Evolutionary conservation across 2,329 filamentous ascomycete genomes (phyloP).

Genomic region (Bisporella sp.): DNA sequence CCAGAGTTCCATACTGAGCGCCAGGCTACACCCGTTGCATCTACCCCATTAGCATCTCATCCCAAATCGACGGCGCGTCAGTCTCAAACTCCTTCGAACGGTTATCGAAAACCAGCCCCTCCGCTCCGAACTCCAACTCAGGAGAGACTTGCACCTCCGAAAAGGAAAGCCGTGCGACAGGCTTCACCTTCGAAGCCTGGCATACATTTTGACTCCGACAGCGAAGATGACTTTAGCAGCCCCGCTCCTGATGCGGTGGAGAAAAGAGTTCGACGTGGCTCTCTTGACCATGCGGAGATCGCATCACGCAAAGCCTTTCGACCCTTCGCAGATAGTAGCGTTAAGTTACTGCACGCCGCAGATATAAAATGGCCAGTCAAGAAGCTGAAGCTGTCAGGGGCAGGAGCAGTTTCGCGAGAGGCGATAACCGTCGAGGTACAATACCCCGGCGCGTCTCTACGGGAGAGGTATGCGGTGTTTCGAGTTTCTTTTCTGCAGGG

Average conservation of each 20-base stretch:
- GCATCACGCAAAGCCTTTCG: no score
- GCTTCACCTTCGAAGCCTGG: conserved; percentile 12
- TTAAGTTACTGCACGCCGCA: conserved; percentile 47
- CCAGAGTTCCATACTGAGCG: conserved; percentile 9
- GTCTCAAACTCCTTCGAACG: neutral
- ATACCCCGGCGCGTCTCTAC: conserved; percentile 69
- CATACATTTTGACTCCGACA: conserved; percentile 12
- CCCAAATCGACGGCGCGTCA: neutral
- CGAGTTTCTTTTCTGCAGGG: neutral
- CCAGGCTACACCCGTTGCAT: conserved; percentile 3
- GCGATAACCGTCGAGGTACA: conserved; percentile 59
- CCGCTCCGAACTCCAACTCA: conserved; percentile 8
- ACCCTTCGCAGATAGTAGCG: conserved; percentile 6
- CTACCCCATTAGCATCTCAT: conserved; percentile 11
- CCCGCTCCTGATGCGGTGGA: conserved; percentile 17
- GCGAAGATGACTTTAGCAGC: conserved; percentile 8
- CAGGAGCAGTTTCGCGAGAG: conserved; percentile 36
- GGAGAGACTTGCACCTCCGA: conserved; percentile 6
- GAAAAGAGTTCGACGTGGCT: neutral
- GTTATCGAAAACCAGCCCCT: neutral
- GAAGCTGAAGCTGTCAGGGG: conserved; percentile 37
- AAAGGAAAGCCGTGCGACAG: conserved; percentile 13
- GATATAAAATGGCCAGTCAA: conserved; percentile 46
- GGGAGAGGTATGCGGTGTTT: conserved; percentile 50
- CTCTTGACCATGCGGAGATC: no score